These are phyloP conservation scores for Fusarium temperatum DNA, from an alignment of 2,329 filamentous ascomycete genomes.

Conservation along the genomic window DNA sequence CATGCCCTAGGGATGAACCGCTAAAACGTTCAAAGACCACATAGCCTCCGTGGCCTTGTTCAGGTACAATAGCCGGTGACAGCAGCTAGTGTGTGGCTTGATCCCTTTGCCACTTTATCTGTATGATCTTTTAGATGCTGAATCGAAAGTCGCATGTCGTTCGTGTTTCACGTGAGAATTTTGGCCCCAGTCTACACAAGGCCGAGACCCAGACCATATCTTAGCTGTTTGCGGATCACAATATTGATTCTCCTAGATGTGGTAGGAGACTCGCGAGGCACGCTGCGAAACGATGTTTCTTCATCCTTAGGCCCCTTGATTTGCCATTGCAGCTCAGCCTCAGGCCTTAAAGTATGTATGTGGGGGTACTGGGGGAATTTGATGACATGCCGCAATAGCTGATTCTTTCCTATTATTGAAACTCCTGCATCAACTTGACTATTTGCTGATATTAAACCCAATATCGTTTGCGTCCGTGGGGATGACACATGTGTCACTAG, in stretches of 20 bases:
- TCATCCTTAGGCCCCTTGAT: constrained; percentile 2
- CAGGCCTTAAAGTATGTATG: not conserved
- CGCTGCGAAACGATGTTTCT: not conserved
- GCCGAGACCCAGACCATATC: not conserved
- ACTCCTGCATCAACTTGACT: not conserved
- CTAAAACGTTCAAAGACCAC: not conserved
- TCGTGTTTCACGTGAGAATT: not conserved
- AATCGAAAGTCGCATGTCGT: not conserved
- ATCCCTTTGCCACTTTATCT: not conserved
- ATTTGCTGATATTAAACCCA: not conserved
- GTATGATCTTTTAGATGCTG: not conserved
- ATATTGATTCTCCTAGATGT: constrained; percentile 5
- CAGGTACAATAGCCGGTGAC: not conserved
- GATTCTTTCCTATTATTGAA: constrained; percentile 1
- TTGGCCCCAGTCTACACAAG: not conserved
- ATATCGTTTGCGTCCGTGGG: not conserved
- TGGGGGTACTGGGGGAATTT: constrained; percentile 23
- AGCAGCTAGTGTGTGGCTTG: not conserved
- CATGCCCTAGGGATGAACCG: not conserved
- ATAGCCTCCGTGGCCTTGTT: not conserved
- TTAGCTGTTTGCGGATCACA: constrained; percentile 1
- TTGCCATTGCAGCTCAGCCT: constrained; percentile 2
- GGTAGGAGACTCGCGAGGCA: not conserved
- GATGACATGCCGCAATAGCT: constrained; percentile 15
- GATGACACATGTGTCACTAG: not conserved